Conservation (phyloP, 169 alveolate genomes). For the Plasmodium relictum region DNA sequence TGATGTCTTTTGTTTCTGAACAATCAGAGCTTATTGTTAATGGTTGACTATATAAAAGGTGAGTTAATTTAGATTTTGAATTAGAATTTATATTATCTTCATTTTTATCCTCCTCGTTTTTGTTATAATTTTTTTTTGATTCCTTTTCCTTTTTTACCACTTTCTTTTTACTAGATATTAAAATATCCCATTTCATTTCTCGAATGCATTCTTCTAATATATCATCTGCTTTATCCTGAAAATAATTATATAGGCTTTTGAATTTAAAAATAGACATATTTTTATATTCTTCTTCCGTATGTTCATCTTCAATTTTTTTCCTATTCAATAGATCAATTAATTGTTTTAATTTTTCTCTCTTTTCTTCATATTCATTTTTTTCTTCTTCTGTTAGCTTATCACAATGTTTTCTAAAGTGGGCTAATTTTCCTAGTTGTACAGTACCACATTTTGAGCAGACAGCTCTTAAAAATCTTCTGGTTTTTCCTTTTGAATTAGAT, state of each 20-base stretch:
- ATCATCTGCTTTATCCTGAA: slow-evolving; percentile 81
- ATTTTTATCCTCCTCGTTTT: slow-evolving; percentile 7
- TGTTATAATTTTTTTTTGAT: slow-evolving; percentile 9
- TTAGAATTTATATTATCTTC: neutral
- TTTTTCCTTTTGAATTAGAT: slow-evolving; percentile 20
- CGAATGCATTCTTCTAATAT: slow-evolving; percentile 79
- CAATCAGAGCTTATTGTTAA: slow-evolving; percentile 28
- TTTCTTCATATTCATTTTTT: slow-evolving; percentile 81
- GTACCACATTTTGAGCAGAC: slow-evolving; percentile 83
- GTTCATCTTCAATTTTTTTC: slow-evolving; percentile 37
- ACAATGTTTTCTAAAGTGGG: slow-evolving; percentile 86
- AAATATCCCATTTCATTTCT: slow-evolving; percentile 70
- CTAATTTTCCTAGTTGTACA: slow-evolving; percentile 77
- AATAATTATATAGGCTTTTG: slow-evolving; percentile 78
- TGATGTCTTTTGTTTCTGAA: slow-evolving; percentile 43
- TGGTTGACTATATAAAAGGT: slow-evolving; percentile 35
- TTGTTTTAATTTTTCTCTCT: slow-evolving; percentile 76
- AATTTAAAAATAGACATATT: slow-evolving; percentile 78
- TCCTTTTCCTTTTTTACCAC: slow-evolving; percentile 34
- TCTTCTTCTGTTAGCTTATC: slow-evolving; percentile 84
- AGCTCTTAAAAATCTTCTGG: slow-evolving; percentile 76
- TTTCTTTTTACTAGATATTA: slow-evolving; percentile 67
- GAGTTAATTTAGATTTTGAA: slow-evolving; percentile 24
- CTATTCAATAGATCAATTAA: slow-evolving; percentile 37
- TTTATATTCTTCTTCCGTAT: slow-evolving; percentile 65